Conservation (phyloP, 768 basidiomycete species). For the Cyclocybe cylindracea region DNA sequence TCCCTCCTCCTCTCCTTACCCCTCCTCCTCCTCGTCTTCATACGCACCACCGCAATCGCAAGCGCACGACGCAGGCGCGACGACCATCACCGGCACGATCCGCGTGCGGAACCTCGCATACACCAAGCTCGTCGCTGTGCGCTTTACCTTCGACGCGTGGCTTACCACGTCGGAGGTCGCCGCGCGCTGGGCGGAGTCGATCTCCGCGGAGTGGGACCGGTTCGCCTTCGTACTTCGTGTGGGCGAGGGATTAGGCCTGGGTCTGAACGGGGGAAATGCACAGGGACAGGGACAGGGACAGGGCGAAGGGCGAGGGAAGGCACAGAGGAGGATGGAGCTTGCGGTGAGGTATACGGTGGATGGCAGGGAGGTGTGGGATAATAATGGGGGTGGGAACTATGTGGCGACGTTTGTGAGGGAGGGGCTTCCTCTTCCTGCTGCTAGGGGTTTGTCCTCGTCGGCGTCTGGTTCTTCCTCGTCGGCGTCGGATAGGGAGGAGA, state of each 20-base stretch:
- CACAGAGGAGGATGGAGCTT: conserved; percentile 55
- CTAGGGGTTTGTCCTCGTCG: too few species aligned
- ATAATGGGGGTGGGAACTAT: conserved; percentile 81
- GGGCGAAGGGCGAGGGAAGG: conserved; percentile 75
- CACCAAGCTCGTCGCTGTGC: conserved; percentile 82
- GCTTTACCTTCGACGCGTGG: conserved; percentile 95
- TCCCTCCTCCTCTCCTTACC: too few species aligned
- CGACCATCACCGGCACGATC: conserved; percentile 68
- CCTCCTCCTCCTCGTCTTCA: too few species aligned
- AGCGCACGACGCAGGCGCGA: conserved; percentile 37
- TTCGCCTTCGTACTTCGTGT: conserved; percentile 70
- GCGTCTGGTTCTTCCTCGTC: too few species aligned
- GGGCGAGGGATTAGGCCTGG: too few species aligned
- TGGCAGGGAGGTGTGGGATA: conserved; percentile 90
- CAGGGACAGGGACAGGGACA: too few species aligned
- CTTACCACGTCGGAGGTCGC: conserved; percentile 92
- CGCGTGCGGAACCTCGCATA: conserved; percentile 86
- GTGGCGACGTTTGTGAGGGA: conserved; percentile 57
- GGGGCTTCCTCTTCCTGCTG: too few species aligned
- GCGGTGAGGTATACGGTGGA: conserved; percentile 73
- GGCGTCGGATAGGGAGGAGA: conserved; percentile 12
- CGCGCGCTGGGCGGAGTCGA: conserved; percentile 28
- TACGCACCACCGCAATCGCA: too few species aligned
- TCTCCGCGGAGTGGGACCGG: conserved; percentile 50
- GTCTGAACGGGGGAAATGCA: too few species aligned